Evolutionary conservation across 768 basidiomycete species (phyloP).

Genomic region (Sarcomyxa edulis): DNA sequence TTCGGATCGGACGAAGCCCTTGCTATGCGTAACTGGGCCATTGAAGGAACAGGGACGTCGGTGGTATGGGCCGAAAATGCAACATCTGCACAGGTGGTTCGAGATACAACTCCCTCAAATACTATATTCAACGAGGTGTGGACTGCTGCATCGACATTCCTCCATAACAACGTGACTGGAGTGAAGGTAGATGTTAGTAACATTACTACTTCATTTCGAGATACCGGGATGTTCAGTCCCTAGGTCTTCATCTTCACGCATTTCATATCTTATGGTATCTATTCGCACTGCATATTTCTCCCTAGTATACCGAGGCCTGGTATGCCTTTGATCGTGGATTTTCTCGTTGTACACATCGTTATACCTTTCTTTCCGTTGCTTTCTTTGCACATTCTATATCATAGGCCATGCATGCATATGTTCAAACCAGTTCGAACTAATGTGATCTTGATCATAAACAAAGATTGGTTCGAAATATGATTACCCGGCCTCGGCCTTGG

Average conservation of each 20-base stretch:
- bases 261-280: constrained; percentile 6
- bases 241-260: constrained; percentile 9
- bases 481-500: too few species aligned
- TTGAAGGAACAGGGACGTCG: constrained; percentile 28
- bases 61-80: constrained; percentile 52
- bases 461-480: too few species aligned
- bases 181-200: constrained; percentile 32
- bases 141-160: constrained; percentile 35
- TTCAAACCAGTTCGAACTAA: too few species aligned
- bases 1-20: constrained; percentile 52
- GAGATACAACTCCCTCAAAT: constrained; percentile 42
- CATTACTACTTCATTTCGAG: constrained; percentile 37
- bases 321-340: too few species aligned
- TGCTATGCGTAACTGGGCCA: constrained; percentile 50
- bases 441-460: too few species aligned
- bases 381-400: too few species aligned
- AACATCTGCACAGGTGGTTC: constrained; percentile 43
- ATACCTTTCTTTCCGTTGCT: too few species aligned
- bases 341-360: too few species aligned
- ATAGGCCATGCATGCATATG: too few species aligned
- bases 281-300: constrained; percentile 1
- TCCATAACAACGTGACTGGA: constrained; percentile 19
- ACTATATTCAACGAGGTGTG: constrained; percentile 43
- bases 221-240: constrained; percentile 16
- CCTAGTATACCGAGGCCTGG: constrained; percentile 1